A percentile compares a stretch with the other conserved stretches of the same genome.
Evolutionary conservation across 2,329 filamentous ascomycete species (phyloP).

Genomic region (Colletotrichum sp.): DNA sequence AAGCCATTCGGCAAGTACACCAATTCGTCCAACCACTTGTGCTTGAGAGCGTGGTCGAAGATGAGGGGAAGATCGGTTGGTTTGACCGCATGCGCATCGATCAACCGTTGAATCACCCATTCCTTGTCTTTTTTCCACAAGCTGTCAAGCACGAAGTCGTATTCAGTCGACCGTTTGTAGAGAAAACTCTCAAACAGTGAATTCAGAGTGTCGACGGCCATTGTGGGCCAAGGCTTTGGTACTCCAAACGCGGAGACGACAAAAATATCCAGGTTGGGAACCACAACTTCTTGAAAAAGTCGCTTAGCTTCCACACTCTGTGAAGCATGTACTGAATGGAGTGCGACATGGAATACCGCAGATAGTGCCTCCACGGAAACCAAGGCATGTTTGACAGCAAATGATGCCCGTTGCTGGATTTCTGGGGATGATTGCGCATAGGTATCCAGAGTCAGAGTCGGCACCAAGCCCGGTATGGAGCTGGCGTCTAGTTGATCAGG

Average conservation of each 20-base stretch:
- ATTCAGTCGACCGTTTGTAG: slow-evolving; percentile 76
- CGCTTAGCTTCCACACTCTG: slow-evolving; percentile 68
- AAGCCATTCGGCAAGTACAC: slow-evolving; percentile 82
- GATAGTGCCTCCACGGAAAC: slow-evolving; percentile 86
- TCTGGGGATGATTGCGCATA: slow-evolving; percentile 55
- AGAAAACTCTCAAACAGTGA: slow-evolving; percentile 86
- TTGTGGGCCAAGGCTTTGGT: slow-evolving; percentile 75
- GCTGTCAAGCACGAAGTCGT: slow-evolving; percentile 89
- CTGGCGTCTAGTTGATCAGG: slow-evolving; percentile 81
- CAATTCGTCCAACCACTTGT: slow-evolving; percentile 84
- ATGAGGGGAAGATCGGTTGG: slow-evolving; percentile 52
- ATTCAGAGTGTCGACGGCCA: slow-evolving; percentile 77
- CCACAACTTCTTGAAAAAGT: slow-evolving; percentile 69
- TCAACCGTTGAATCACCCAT: slow-evolving; percentile 83
- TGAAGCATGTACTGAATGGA: slow-evolving; percentile 65
- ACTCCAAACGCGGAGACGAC: slow-evolving; percentile 80
- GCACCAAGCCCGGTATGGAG: slow-evolving; percentile 80
- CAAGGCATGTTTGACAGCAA: slow-evolving; percentile 82
- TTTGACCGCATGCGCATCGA: slow-evolving; percentile 79
- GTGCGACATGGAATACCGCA: slow-evolving; percentile 68
- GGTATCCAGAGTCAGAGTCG: slow-evolving; percentile 72
- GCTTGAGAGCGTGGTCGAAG: slow-evolving; percentile 73
- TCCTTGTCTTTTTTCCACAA: slow-evolving; percentile 89
- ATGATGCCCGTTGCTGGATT: slow-evolving; percentile 56
- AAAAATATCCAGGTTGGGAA: slow-evolving; percentile 80